Evolutionary conservation across 1,284 basidiomycete genomes (phyloP).

Genomic region (Mycosarcoma mackinlayi): DNA sequence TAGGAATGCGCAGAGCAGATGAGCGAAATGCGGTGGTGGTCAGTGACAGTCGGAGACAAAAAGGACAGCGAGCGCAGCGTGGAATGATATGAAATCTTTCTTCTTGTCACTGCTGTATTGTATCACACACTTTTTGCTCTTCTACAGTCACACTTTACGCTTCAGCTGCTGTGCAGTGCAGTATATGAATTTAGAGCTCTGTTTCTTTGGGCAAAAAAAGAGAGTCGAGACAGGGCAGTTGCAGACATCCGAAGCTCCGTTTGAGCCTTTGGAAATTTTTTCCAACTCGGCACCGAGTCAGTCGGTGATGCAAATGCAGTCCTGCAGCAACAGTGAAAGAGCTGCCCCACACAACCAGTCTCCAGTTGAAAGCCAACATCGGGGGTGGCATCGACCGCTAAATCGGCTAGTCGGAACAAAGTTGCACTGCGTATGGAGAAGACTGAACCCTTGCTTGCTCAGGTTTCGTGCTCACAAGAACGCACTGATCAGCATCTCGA

Average conservation of each 20-base stretch:
- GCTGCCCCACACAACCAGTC: slow-evolving; percentile 1
- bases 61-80: not conserved
- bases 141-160: slow-evolving; percentile 10
- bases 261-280: slow-evolving; percentile 24
- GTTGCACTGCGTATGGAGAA: too few species aligned
- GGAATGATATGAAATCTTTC: slow-evolving; percentile 13
- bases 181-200: slow-evolving; percentile 2
- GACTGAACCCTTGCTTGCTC: slow-evolving; percentile 5
- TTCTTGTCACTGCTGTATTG: not conserved
- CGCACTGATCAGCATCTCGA: not conserved
- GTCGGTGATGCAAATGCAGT: not conserved
- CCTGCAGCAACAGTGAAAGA: too few species aligned
- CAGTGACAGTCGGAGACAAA: slow-evolving; percentile 24
- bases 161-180: too few species aligned
- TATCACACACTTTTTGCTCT: not conserved
- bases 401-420: not conserved
- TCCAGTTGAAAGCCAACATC: not conserved
- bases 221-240: too few species aligned
- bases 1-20: not conserved
- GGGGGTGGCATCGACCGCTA: too few species aligned
- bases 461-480: too few species aligned
- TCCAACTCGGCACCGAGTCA: slow-evolving; percentile 16
- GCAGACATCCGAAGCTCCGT: too few species aligned
- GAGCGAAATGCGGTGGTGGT: slow-evolving; percentile 13
- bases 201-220: not conserved